These are phyloP conservation scores for Brassica incana DNA, from an alignment of 345 rosid genomes.

Conservation along the genomic window DNA sequence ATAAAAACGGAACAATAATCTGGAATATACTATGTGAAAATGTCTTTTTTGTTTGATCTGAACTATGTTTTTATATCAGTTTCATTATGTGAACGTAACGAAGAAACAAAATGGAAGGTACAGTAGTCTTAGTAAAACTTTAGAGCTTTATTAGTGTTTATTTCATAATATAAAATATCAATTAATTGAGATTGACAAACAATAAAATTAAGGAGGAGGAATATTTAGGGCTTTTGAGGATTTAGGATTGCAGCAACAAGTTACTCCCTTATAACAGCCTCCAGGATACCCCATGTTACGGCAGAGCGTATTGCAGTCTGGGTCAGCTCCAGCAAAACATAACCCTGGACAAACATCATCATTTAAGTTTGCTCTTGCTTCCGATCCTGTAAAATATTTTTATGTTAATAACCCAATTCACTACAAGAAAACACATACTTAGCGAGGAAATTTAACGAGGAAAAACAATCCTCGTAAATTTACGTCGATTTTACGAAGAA, in stretches of 20 bases:
- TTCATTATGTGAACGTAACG: neutral
- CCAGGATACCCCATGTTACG: neutral
- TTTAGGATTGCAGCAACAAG: slow-evolving; percentile 19
- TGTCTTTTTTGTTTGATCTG: neutral
- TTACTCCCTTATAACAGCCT: slow-evolving; percentile 2
- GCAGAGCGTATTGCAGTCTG: slow-evolving; percentile 25
- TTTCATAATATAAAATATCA: neutral
- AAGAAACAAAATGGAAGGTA: no score
- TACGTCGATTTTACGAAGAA: no score
- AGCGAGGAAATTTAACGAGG: no score
- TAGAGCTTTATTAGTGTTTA: neutral
- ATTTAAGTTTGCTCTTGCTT: slow-evolving; percentile 4
- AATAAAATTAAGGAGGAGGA: neutral
- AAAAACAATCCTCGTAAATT: no score
- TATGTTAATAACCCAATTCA: neutral
- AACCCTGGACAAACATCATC: slow-evolving; percentile 5
- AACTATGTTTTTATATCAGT: neutral
- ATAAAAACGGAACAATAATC: neutral
- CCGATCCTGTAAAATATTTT: slow-evolving; percentile 2
- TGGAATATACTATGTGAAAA: neutral
- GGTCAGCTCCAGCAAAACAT: neutral
- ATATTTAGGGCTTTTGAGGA: neutral
- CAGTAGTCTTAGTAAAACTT: no score
- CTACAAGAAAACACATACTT: no score
- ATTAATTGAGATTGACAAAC: neutral